These are phyloP conservation scores for Diaporthe sp. DNA, from an alignment of 2,329 filamentous ascomycete species.

Conservation along the genomic window DNA sequence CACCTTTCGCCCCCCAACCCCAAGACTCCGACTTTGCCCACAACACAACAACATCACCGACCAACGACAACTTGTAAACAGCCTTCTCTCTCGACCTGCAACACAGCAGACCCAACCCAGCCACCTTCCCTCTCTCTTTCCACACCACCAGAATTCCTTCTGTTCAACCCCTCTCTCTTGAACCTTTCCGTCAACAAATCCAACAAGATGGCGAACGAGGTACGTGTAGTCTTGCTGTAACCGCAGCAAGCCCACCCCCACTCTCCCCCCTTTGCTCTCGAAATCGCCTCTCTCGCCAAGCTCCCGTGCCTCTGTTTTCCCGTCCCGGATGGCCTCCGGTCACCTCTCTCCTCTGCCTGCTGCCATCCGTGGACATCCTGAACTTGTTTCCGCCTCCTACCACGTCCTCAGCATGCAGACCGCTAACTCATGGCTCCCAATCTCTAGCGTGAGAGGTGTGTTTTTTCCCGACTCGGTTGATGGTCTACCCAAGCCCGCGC, in stretches of 20 bases:
- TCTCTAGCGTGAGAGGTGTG: conserved; percentile 45
- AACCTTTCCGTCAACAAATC: conserved; percentile 31
- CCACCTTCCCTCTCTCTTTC: conserved; percentile 21
- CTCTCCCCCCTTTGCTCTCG: conserved; percentile 28
- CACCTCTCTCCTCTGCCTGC: neutral
- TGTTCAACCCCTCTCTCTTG: conserved; percentile 27
- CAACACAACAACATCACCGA: conserved; percentile 36
- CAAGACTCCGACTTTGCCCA: conserved; percentile 22
- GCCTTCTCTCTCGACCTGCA: conserved; percentile 28
- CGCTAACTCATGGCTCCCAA: conserved; percentile 39
- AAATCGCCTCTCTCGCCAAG: neutral
- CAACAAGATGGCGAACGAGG: conserved; percentile 45
- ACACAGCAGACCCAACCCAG: conserved; percentile 25
- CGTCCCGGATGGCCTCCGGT: neutral
- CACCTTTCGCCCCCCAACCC: conserved; percentile 31
- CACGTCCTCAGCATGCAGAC: neutral
- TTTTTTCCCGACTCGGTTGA: conserved; percentile 33
- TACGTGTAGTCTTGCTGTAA: conserved; percentile 36
- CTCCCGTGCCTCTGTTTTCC: neutral
- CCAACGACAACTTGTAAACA: conserved; percentile 31
- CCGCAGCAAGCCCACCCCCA: conserved; percentile 16
- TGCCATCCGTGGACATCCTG: neutral
- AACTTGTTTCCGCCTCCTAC: neutral
- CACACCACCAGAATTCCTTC: conserved; percentile 16
- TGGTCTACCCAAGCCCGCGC: conserved; percentile 28